A percentile compares a stretch with the other conserved stretches of the same genome.
Evolutionary conservation across 2,329 filamentous ascomycete species (phyloP).

Genomic region (Chaetomiaceae sp.): DNA sequence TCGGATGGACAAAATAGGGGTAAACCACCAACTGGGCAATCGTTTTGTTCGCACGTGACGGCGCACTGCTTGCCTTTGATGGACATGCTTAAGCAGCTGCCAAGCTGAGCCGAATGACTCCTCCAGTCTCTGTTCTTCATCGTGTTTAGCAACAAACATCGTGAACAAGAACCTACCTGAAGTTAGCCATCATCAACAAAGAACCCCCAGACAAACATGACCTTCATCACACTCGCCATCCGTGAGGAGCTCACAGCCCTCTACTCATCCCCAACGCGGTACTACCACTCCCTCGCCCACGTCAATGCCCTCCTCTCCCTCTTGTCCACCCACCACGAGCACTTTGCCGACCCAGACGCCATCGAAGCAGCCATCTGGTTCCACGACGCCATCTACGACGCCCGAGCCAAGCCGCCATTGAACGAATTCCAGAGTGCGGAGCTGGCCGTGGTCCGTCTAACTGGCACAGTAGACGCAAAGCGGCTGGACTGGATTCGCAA

Average conservation of each 20-base stretch:
- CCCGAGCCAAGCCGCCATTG: neutral
- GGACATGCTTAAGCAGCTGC: too few species aligned
- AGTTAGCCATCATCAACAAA: neutral
- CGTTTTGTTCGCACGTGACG: neutral
- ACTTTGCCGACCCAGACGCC: slow-evolving; percentile 17
- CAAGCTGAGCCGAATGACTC: neutral
- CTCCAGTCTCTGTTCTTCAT: neutral
- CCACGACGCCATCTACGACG: slow-evolving; percentile 21
- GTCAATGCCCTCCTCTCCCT: slow-evolving; percentile 14
- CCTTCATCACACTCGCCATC: neutral
- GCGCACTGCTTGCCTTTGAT: neutral
- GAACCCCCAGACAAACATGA: neutral
- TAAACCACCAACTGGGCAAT: neutral
- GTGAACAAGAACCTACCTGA: neutral
- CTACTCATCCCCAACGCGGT: slow-evolving; percentile 6
- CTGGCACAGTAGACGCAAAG: neutral
- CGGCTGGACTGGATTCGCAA: slow-evolving; percentile 8
- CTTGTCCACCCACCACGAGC: slow-evolving; percentile 2
- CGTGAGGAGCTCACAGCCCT: neutral
- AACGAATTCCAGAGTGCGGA: slow-evolving; percentile 16
- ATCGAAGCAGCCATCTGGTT: slow-evolving; percentile 22
- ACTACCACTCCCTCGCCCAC: slow-evolving; percentile 18
- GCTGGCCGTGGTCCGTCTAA: slow-evolving; percentile 7
- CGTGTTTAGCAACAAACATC: neutral
- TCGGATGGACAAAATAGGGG: too few species aligned